Evolutionary conservation across 2,329 filamentous ascomycete species (phyloP), one percentile per base, ranked within the genome.

Genomic region (Xylariomycetidae sp.): DNA sequence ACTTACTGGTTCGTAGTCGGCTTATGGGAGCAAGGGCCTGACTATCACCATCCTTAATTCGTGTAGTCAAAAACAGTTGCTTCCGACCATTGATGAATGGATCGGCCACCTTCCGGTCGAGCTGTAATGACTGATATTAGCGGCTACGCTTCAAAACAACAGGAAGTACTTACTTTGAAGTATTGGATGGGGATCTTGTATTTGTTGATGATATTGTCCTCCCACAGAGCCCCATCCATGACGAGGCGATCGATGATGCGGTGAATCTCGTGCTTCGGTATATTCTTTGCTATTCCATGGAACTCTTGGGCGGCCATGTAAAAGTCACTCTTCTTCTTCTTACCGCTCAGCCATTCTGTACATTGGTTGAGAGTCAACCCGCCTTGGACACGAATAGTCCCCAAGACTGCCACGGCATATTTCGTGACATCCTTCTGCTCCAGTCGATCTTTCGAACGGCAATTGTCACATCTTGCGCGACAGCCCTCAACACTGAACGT

Each of bases 401-500:
- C 66, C 31, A 97, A 69, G 3, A 82, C 86, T 34, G 79, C 74
- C 36, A 74, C 63, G 6, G 89, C 90, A 50, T 85, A 77, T 12
- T 80, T 63, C 10, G 86, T 88, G 47, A 90, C 84, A 60, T 97
- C 88, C 37, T 78, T 72, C 32, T 74, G 69, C 48, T 88, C 80
- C 50, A 88, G 92, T 4, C 72, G 71, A 28, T 76, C 69, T 16
- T 77, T 79, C 3, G 81, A 85, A 44, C 73, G 78, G 69, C 92
- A 98, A 55, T 95, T 97, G 65, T 98, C 94, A 59, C 92, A 98
- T 1, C 72, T 74, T 31, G 74, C 70, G 30, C 78, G 68, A 61
- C 92, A 98, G 32, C 86, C 72, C 10, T 77, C 72, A 23, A 70
- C 68, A 32, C 76, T 66, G 55, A 97, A 98, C 1, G 70, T 69